phyloP scores from a whole-genome alignment of 78 protist genomes.

The Tieghemostelium lacteum region DNA sequence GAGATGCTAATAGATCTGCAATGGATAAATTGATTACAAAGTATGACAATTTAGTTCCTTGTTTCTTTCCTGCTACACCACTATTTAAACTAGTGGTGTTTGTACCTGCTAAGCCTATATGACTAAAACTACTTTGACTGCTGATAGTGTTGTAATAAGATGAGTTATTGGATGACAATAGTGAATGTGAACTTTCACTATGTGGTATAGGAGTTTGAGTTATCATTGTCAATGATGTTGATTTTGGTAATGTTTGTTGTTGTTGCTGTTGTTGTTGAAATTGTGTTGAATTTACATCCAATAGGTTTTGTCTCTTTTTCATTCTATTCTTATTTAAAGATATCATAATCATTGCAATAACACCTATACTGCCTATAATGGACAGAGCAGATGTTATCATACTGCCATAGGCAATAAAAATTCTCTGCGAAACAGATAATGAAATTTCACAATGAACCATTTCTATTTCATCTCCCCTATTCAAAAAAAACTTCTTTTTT shows the following conservation, averaged over 20 bases:
- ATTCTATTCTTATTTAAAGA: too few relatives aligned
- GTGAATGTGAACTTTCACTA: too few relatives aligned
- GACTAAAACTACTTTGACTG: background rate
- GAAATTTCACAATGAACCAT: too few relatives aligned
- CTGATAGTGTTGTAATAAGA: too few relatives aligned
- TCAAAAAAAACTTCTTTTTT: too few relatives aligned
- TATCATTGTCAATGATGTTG: background rate
- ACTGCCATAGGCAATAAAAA: background rate
- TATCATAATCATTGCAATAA: background rate
- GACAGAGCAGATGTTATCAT: slow-evolving; percentile 7
- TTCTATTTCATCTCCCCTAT: too few relatives aligned
- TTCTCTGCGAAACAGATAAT: background rate
- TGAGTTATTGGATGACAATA: background rate
- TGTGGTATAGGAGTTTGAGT: too few relatives aligned
- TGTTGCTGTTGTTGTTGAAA: background rate
- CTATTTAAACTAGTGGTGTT: background rate
- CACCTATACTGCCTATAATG: background rate
- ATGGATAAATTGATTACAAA: slow-evolving; percentile 18
- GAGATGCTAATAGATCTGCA: background rate
- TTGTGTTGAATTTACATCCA: background rate
- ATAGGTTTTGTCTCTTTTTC: slow-evolving; percentile 1
- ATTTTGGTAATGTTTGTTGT: too few relatives aligned
- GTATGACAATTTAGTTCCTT: slow-evolving; percentile 16
- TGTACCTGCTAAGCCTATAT: background rate
- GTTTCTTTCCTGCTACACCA: background rate